Base-by-base conservation (phyloP, 257 asterid species). In the Handroanthus guayacan region DNA sequence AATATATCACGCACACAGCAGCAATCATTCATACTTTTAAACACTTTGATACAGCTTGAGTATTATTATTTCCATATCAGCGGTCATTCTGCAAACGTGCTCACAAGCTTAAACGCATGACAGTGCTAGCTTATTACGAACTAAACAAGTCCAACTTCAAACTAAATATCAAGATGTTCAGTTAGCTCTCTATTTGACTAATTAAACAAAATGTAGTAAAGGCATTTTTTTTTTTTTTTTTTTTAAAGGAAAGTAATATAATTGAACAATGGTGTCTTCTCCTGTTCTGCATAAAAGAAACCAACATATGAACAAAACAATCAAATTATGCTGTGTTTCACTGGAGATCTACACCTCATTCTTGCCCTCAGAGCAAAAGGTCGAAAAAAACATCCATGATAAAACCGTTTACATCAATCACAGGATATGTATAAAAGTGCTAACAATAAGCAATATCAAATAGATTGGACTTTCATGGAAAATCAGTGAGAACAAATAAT, bases 1-100 rank as follows among this genome's bases (percentile, higher is more conserved):
- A 79, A 18, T 48, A 55, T 63, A 71, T 70, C 67, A 62, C 36
- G 58, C 52, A 61, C 70, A 45, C 6, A 44, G 67, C 51, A 50
- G 43, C 73, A 70, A 39, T 47, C 48, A 55, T 45, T 16, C 47
- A 18, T 58, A 51, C 17, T 66, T 50, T 50, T 47, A 13, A 37
- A 55, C 71, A 51, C 56, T 50, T 75, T 48, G 34, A 68, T 48
- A 47, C 34, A 67, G 54, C 72, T 48, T 62, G 69, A 37, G 68
- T 67, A 77, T 12, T 9, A 45, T 41, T 13, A 45, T 63, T 63
- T 51, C 39, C 54, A 66, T 8, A 18, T 14, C 61, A 51, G 31
- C 17, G 63, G 4, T 44, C 66, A 41, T 25, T 25, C 36, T 50
- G 45, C 67, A 71, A 14, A 67, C 51, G 38, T 17, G 65, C 56